Percentiles rank a stretch among this genome's conserved stretches.
Conservation (phyloP, 208 protist species). For the Crithidia brevicula region DNA sequence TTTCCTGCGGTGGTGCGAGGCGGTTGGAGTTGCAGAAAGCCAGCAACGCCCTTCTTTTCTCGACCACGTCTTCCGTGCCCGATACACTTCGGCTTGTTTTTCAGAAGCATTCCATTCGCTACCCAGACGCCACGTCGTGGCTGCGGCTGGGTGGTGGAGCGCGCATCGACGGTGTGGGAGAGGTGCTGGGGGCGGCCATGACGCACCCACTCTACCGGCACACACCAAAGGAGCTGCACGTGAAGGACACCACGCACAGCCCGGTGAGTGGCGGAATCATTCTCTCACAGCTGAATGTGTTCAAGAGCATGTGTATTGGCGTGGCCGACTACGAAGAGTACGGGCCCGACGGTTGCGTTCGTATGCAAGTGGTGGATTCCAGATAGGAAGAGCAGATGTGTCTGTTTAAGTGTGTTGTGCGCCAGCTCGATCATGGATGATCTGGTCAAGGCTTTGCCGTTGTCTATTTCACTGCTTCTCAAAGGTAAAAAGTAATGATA, state of each 20-base stretch:
- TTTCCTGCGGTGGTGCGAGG: not conserved
- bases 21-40: slow-evolving; percentile 21
- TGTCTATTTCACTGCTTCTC: slow-evolving; percentile 9
- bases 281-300: slow-evolving; percentile 72
- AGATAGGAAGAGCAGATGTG: slow-evolving; percentile 24
- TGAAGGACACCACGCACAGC: slow-evolving; percentile 44
- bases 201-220: slow-evolving; percentile 24
- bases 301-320: slow-evolving; percentile 78
- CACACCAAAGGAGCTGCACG: slow-evolving; percentile 27
- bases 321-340: slow-evolving; percentile 73
- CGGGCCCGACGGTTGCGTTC: slow-evolving; percentile 70
- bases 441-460: no score
- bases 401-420: no score
- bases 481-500: no score
- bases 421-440: no score
- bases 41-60: slow-evolving; percentile 33
- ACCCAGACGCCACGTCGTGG: slow-evolving; percentile 41
- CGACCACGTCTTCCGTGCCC: slow-evolving; percentile 30
- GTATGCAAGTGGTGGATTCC: slow-evolving; percentile 57
- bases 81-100: slow-evolving; percentile 31
- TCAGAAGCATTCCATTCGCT: slow-evolving; percentile 34
- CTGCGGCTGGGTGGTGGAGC: slow-evolving; percentile 43
- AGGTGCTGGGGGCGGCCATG: slow-evolving; percentile 34
- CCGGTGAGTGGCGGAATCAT: slow-evolving; percentile 70
- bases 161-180: slow-evolving; percentile 19